phyloP scores from a whole-genome alignment of 495 filamentous ascomycete genomes.

The Lasiosphaeriaceae sp. region DNA sequence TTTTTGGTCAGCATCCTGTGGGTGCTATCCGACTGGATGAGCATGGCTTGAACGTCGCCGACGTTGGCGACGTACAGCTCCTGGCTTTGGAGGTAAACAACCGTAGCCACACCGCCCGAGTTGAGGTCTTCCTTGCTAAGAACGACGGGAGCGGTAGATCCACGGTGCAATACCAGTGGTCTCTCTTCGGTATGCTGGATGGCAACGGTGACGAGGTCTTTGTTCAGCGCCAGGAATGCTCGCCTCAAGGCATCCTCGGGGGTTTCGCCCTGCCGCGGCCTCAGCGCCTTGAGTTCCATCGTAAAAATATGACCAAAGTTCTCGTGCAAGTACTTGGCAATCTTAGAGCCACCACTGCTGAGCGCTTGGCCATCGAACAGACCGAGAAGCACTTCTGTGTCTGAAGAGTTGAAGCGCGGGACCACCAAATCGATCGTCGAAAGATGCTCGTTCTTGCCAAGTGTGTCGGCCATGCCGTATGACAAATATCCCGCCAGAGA shows the following conservation, averaged over 20 bases:
- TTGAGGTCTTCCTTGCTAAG: constrained; percentile 83
- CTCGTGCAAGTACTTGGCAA: constrained; percentile 94
- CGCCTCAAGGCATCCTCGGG: constrained; percentile 80
- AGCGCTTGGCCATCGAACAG: constrained; percentile 91
- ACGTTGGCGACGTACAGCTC: constrained; percentile 94
- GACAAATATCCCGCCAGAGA: constrained; percentile 81
- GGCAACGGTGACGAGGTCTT: constrained; percentile 85
- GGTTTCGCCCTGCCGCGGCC: constrained; percentile 54
- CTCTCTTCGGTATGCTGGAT: constrained; percentile 75
- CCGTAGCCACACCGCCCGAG: constrained; percentile 87
- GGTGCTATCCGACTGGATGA: constrained; percentile 82
- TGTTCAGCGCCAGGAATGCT: constrained; percentile 86
- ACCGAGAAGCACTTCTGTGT: constrained; percentile 84
- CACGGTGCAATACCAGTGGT: constrained; percentile 58
- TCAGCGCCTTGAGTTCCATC: constrained; percentile 71
- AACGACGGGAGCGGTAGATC: constrained; percentile 61
- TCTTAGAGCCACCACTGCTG: constrained; percentile 83
- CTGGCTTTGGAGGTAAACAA: constrained; percentile 81
- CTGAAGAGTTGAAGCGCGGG: constrained; percentile 84
- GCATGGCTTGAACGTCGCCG: constrained; percentile 89
- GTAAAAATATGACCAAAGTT: constrained; percentile 82
- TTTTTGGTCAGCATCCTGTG: constrained; percentile 78
- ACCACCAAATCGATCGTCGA: constrained; percentile 98
- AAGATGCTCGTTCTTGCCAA: constrained; percentile 88
- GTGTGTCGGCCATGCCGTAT: constrained; percentile 97